Percentiles rank a stretch among this genome's conserved stretches.
phyloP scores from a whole-genome alignment of 2,329 filamentous ascomycete species.

The Pseudogymnoascus verrucosus region DNA sequence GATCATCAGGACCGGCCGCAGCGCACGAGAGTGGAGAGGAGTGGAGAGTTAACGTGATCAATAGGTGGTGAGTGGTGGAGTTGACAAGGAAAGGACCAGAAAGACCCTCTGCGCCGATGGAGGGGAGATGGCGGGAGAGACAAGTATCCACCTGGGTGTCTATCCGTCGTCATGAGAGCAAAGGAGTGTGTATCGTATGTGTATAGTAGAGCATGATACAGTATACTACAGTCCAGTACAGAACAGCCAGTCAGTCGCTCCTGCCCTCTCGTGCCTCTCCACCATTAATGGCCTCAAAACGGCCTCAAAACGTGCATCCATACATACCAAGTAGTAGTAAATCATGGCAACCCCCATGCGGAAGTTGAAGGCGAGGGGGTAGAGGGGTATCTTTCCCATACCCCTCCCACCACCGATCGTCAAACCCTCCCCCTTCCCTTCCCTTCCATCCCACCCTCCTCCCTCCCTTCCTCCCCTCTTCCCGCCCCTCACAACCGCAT shows the following conservation, averaged over 20 bases:
- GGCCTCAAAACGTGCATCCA: not conserved
- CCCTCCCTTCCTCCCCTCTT: not conserved
- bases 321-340: not conserved
- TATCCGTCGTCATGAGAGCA: not conserved
- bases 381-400: not conserved
- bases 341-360: not conserved
- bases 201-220: not conserved
- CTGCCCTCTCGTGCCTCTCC: not conserved
- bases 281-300: not conserved
- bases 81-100: not conserved
- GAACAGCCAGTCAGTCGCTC: not conserved
- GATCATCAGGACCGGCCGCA: not conserved
- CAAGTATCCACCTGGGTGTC: not conserved
- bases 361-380: not conserved
- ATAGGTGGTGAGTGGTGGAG: not conserved
- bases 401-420: not conserved
- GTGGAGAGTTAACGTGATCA: not conserved
- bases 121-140: not conserved
- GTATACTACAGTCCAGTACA: not conserved
- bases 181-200: not conserved
- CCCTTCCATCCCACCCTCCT: not conserved
- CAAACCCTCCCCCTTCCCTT: not conserved
- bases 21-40: not conserved
- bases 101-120: not conserved
- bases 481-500: no score